Base-by-base conservation (phyloP, 148 eudicot species). In the Vaccinium corymbosum region DNA sequence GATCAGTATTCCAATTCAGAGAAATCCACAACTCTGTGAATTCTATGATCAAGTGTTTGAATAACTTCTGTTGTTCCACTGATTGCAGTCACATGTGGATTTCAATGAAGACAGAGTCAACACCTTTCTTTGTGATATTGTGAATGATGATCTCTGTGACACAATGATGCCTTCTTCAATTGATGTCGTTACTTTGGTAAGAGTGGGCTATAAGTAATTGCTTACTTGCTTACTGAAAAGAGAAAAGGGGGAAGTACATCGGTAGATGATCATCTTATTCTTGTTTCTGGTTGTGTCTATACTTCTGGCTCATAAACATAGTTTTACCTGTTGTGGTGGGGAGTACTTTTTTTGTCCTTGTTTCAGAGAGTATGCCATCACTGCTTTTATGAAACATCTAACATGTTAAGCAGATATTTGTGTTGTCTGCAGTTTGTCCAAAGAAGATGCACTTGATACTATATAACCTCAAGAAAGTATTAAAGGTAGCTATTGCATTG, bases 371-470 rank as follows among this genome's bases (percentile, higher is more conserved):
- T 46, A 11, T 53, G 32, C 50, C 70, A 22, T 46, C 22, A 48
- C 86, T 20, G 35, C 50, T 51, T 56, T 49, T 66, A 74, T 25
- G 52, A 12, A 80, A 75, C 86, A 76, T 76, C 81, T 83, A 83
- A 85, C 62, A 79, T 49, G 38, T 85, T 85, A 57, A 83, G 83
- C 84, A 90, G 92, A 81, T 88, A 83, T 90, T 88, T 85, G 85
- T 75, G 84, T 76, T 90, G 68, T 88, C 92, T 81, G 92, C 90
- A 86, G 87, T 87, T 86, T 81, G 89, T 82, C 92, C 92, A 72
- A 73, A 79, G 78, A 86, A 85, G 85, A 88, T 88, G 92, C 88
- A 83, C 25, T 78, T 57, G 6, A 84, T 88, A 38, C 52, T 88
- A 53, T 78, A 85, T 78, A 90, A 88, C 75, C 71, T 88, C 29